Conservation (phyloP, 257 asterid species). For the Capsicum rhomboideum region DNA sequence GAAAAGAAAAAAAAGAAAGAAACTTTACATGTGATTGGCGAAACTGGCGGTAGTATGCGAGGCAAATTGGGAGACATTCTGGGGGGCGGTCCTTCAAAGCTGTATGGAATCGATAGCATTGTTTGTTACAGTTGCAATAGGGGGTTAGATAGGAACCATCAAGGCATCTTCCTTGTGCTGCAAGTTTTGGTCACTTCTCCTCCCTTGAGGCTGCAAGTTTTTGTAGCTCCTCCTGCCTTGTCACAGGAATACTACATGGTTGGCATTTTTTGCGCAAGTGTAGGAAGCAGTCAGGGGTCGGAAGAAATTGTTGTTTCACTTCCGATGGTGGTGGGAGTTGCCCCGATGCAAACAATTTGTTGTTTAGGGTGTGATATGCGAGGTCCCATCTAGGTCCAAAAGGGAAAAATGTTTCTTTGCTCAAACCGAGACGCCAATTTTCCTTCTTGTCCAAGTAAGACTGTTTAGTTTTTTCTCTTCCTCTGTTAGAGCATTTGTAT, state of each 20-base stretch:
- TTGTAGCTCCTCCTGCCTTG: background rate
- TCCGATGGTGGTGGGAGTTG: too few species aligned
- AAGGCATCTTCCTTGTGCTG: background rate
- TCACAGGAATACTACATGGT: too few species aligned
- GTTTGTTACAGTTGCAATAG: background rate
- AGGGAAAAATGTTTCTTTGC: background rate
- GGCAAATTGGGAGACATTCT: background rate
- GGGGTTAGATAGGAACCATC: background rate
- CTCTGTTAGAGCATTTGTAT: background rate
- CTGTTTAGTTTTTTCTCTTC: background rate
- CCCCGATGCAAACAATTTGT: background rate
- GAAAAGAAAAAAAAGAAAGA: background rate
- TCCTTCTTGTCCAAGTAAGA: background rate
- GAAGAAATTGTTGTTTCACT: background rate
- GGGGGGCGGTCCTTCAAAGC: too few species aligned
- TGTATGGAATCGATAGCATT: too few species aligned
- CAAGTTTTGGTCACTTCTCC: background rate
- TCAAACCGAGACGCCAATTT: background rate
- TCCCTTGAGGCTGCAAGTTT: too few species aligned
- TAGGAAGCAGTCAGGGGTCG: background rate
- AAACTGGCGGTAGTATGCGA: background rate
- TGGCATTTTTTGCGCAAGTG: background rate
- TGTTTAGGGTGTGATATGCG: background rate
- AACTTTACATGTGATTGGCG: background rate
- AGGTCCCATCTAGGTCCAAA: background rate